Evolutionary conservation across 2,329 filamentous ascomycete genomes (phyloP), one percentile per base, ranked within the genome.

Genomic region (Mycosphaerella sp.): DNA sequence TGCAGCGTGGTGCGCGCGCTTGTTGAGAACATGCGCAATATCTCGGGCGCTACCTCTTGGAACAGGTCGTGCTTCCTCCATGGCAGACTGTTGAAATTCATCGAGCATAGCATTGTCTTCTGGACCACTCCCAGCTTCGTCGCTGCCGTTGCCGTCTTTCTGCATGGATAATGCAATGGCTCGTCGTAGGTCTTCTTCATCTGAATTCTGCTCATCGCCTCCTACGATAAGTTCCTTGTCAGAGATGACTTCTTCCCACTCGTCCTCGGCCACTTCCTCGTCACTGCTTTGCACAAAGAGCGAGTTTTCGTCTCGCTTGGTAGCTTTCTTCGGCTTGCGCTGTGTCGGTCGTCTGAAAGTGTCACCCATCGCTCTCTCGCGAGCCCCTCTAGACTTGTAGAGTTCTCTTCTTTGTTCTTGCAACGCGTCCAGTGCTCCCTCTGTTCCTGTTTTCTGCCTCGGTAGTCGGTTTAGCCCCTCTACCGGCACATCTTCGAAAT

Each of bases 401-500:
- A 78, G 61, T 8, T 69, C 71, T 56, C 71, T 71, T 52, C 76
- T 70, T 55, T 74, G 71, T 44, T 69, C 72, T n/a, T 69, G 63
- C 12, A 74, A 57, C 3, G 67, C 57, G 34, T 57, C 52, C 62
- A 18, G 68, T 14, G 47, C 50, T 14, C 59, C 48, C 7, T 50
- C 49, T 28, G 56, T 54, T 4, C 50, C 18, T 66, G 48, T 68
- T 43, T 70, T 70, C 30, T 73, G 65, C 59, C 84, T 91, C 0
- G 89, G 89, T 13, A 96, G 71, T 44, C 89, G 78, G 62, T 96
- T 96, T 10, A 96, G 65, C 0, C 90, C 90, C 66, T 93, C 87
- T 42, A 96, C 90, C 0, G 90, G 89, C 3, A 96, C 85, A 68
- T 96, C 90, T 66, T 96, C 90, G 62, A 96, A 96, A 8, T 88